Conservation (phyloP, 2,329 filamentous ascomycete genomes). For the Aphanoascus verrucosus region DNA sequence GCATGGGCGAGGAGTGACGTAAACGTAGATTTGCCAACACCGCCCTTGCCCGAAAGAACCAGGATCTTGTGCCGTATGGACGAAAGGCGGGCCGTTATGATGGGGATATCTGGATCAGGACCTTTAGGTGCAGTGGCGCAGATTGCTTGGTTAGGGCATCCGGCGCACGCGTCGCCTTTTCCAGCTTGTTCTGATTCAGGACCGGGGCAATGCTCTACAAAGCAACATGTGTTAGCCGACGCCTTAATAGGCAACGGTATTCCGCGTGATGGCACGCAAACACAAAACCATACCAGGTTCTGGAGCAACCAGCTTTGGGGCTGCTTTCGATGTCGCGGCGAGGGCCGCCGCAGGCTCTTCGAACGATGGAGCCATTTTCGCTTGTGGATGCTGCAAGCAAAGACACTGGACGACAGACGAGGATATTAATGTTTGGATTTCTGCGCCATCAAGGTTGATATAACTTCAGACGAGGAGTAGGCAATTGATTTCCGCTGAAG, state of each 20-base stretch:
- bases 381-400: background rate
- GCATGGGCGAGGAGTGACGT: slow-evolving; percentile 79
- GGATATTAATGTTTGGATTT: background rate
- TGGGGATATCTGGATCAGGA: slow-evolving; percentile 82
- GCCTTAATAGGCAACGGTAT: slow-evolving; percentile 2
- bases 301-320: slow-evolving; percentile 79
- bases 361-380: slow-evolving; percentile 67
- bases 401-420: background rate
- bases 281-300: slow-evolving; percentile 53
- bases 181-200: slow-evolving; percentile 49
- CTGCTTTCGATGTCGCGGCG: slow-evolving; percentile 62
- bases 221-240: background rate
- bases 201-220: slow-evolving; percentile 76
- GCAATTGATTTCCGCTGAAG: background rate
- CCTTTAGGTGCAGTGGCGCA: slow-evolving; percentile 92
- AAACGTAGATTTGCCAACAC: slow-evolving; percentile 93
- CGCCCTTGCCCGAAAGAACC: slow-evolving; percentile 86
- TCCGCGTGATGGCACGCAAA: background rate
- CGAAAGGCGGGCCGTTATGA: slow-evolving; percentile 73
- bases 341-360: slow-evolving; percentile 66
- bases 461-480: background rate
- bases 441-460: background rate
- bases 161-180: slow-evolving; percentile 70
- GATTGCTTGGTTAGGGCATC: slow-evolving; percentile 91
- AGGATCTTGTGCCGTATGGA: slow-evolving; percentile 85